Conservation (phyloP, 1,284 basidiomycete genomes). For the Cutaneotrichosporon cyanovorans region DNA sequence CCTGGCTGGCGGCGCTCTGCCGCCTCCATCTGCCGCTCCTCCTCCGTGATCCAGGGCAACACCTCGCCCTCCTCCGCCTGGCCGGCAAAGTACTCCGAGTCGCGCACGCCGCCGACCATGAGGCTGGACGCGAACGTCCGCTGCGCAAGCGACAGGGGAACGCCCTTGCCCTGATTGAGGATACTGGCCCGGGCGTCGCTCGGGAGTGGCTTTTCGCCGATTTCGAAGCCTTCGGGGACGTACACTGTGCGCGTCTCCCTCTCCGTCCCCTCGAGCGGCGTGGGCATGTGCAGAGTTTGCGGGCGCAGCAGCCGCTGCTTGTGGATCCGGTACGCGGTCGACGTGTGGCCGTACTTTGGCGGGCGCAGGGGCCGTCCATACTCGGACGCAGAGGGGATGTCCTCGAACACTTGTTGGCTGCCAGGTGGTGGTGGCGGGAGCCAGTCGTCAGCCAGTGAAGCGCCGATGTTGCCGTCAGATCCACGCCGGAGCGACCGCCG, state of each 20-base stretch:
- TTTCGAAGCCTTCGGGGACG: constrained; percentile 32
- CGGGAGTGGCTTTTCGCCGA: constrained; percentile 42
- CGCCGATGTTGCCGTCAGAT: background rate
- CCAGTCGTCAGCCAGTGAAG: no score
- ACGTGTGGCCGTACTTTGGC: constrained; percentile 19
- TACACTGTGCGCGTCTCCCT: constrained; percentile 11
- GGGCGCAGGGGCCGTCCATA: constrained; percentile 34
- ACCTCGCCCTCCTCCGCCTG: constrained; percentile 16
- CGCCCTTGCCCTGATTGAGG: constrained; percentile 22
- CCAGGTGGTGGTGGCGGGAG: background rate
- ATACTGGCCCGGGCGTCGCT: constrained; percentile 31
- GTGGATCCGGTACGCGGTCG: constrained; percentile 10
- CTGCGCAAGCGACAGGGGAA: constrained; percentile 32
- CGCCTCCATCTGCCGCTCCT: constrained; percentile 21
- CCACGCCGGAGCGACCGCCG: background rate
- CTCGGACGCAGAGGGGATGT: constrained; percentile 32
- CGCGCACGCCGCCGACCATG: constrained; percentile 28
- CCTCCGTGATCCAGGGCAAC: constrained; percentile 2
- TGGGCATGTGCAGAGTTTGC: constrained; percentile 41
- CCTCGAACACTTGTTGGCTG: constrained; percentile 11
- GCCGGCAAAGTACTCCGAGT: constrained; percentile 19
- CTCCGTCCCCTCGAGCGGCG: constrained; percentile 21
- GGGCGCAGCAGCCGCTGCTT: constrained; percentile 34
- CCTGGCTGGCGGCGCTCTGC: constrained; percentile 23
- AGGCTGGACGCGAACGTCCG: constrained; percentile 36